Conservation (phyloP, 345 rosid genomes). For the Sonneratia caseolaris region DNA sequence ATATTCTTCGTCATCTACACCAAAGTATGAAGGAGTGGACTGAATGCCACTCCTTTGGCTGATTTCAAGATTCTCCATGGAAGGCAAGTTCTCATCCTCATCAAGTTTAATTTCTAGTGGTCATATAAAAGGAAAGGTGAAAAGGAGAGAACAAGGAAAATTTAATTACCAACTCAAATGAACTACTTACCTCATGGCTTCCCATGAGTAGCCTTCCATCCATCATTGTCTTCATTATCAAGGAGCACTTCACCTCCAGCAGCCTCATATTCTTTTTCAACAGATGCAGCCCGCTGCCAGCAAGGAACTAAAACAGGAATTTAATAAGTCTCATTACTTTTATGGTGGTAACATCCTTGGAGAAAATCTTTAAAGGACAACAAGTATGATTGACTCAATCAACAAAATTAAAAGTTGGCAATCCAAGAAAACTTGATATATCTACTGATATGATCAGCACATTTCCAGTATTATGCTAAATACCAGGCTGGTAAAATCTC, state of each 20-base stretch:
- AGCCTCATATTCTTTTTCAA: conserved; percentile 91
- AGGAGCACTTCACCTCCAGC: conserved; percentile 91
- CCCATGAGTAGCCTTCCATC: conserved; percentile 98
- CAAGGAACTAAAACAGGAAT: conserved; percentile 58
- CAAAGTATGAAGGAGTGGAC: conserved; percentile 74
- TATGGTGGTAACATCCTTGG: neutral
- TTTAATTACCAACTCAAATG: neutral
- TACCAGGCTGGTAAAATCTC: neutral
- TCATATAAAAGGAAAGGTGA: conserved; percentile 5
- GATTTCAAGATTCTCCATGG: conserved; percentile 73
- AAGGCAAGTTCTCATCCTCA: conserved; percentile 79
- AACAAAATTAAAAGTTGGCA: neutral
- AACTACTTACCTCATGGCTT: conserved; percentile 68
- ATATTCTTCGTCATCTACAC: conserved; percentile 79
- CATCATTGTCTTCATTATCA: conserved; percentile 93
- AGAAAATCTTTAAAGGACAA: neutral
- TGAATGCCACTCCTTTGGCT: conserved; percentile 38
- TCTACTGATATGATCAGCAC: neutral
- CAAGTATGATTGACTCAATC: neutral
- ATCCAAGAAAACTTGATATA: neutral
- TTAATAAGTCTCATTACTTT: neutral
- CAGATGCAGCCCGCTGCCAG: conserved; percentile 77
- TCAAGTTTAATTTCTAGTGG: conserved; percentile 36
- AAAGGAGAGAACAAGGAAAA: neutral
- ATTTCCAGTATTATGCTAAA: neutral